Evolutionary conservation across 192 early-diverging fungal species (phyloP), one percentile per base, ranked within the genome.

Genomic region (Spizellomyces sp.): DNA sequence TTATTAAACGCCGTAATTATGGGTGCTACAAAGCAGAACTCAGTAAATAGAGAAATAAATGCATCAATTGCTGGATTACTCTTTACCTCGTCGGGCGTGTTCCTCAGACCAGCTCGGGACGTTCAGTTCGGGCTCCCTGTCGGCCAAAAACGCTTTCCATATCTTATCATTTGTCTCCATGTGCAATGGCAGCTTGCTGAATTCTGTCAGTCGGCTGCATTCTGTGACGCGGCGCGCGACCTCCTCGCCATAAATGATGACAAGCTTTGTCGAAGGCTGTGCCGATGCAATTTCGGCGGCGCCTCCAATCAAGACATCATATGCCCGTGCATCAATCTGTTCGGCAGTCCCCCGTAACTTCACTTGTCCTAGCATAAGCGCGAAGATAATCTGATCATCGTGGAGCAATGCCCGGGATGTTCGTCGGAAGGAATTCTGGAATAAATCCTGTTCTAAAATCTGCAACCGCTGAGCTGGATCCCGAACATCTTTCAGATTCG

Each of bases 311-410:
- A 94, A 77, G 65, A 87, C 90, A 46, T 93, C 91, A 47, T 84
- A 89, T 64, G 91, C 91, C 5, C 73, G 66, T 15, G 91, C 88
- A 54, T 91, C 86, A 8, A 86, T 65, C 77, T 78, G 17, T n/a
- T 89, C 81, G 7, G 74, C 58, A n/a, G 80, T 60, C 36, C 81
- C 83, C 15, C 89, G 85, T 50, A 93, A 75, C 73, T 94, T 94
- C 69, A 99, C 92, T 71, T 92, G 94, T 12, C 92, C 88, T 65
- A 99, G 72, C 58, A 94, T 80, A 71, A 98, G 76, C 27, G 96
- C 90, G 80, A 96, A 92, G 17, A 89, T 89, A n/a, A 95, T 83
- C 68, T 94, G 91, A 75, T 96, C 93, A 57, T 94, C 95, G 73
- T 99, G 95, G 69, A 93, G 75, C 59, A 99, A 75, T n/a, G 94